Evolutionary conservation across 176 grass and related monocot genomes (phyloP).

Genomic region (Guadua angustifolia): DNA sequence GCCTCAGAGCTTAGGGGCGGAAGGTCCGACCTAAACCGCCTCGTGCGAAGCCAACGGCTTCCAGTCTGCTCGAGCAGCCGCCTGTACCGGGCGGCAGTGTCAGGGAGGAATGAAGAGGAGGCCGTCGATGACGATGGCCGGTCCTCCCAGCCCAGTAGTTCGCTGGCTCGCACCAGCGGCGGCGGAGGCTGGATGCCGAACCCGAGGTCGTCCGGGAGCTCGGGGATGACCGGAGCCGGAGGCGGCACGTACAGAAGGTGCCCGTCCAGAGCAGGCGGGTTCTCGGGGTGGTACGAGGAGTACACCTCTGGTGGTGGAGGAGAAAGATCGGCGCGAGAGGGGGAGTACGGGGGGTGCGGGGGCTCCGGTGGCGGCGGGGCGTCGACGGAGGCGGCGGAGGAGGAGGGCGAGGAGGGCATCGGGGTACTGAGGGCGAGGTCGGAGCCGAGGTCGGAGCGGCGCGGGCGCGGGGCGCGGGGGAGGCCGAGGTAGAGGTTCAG

Average conservation of each 20-base stretch:
- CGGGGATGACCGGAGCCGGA: slow-evolving; percentile 31
- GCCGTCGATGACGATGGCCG: slow-evolving; percentile 65
- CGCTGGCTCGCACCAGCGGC: slow-evolving; percentile 44
- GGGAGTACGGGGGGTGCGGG: slow-evolving; percentile 41
- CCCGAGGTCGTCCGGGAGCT: slow-evolving; percentile 36
- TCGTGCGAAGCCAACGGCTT: slow-evolving; percentile 52
- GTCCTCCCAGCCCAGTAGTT: slow-evolving; percentile 52
- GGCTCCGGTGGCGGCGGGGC: slow-evolving; percentile 45
- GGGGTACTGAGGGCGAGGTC: slow-evolving; percentile 88
- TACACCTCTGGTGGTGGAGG: slow-evolving; percentile 51
- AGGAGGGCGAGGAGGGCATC: slow-evolving; percentile 72
- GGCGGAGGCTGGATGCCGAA: slow-evolving; percentile 53
- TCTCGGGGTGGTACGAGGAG: slow-evolving; percentile 59
- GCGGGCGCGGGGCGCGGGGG: slow-evolving; percentile 69
- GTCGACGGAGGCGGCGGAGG: slow-evolving; percentile 65
- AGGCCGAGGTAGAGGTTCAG: slow-evolving; percentile 97
- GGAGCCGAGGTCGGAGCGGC: slow-evolving; percentile 84
- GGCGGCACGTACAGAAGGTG: slow-evolving; percentile 45
- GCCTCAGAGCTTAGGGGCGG: slow-evolving; percentile 49
- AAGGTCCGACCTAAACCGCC: slow-evolving; percentile 81
- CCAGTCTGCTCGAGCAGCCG: slow-evolving; percentile 65
- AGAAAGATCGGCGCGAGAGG: slow-evolving; percentile 32
- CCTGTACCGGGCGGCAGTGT: slow-evolving; percentile 48
- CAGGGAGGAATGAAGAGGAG: slow-evolving; percentile 52
- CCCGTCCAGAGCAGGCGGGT: slow-evolving; percentile 35